Conservation (phyloP, 768 basidiomycete species). For the Leccinum obscurum region DNA sequence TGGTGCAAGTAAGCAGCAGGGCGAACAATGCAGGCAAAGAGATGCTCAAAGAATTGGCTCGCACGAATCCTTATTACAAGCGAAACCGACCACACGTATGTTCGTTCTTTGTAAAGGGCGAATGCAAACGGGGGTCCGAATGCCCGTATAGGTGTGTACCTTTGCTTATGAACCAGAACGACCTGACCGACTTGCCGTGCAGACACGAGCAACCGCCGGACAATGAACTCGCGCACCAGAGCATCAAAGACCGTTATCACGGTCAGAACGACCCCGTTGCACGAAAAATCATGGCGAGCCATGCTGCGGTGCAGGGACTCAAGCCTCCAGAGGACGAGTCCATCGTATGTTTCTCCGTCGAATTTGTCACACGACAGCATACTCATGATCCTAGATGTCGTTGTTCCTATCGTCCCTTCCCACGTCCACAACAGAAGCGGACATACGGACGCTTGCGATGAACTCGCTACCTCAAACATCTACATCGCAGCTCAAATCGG, state of each 20-base stretch:
- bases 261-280: conserved; percentile 94
- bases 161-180: neutral
- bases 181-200: conserved; percentile 8
- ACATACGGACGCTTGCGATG: conserved; percentile 69
- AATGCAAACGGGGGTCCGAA: conserved; percentile 86
- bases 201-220: conserved; percentile 89
- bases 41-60: conserved; percentile 92
- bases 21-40: conserved; percentile 87
- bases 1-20: conserved; percentile 53
- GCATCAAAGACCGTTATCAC: conserved; percentile 92
- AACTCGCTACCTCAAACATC: conserved; percentile 64
- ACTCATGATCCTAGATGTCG: conserved; percentile 57
- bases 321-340: conserved; percentile 86
- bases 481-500: conserved; percentile 70
- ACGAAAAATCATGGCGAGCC: conserved; percentile 77
- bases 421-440: conserved; percentile 64
- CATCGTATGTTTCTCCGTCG: conserved; percentile 58
- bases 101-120: conserved; percentile 94
- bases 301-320: conserved; percentile 81
- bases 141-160: conserved; percentile 79
- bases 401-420: conserved; percentile 84
- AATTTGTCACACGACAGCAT: neutral
- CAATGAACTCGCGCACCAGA: conserved; percentile 86
- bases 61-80: conserved; percentile 97
- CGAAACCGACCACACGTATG: conserved; percentile 93